Evolutionary conservation across 2,329 filamentous ascomycete genomes (phyloP), one percentile per base, ranked within the genome.

Genomic region (Fusarium caatingaense): DNA sequence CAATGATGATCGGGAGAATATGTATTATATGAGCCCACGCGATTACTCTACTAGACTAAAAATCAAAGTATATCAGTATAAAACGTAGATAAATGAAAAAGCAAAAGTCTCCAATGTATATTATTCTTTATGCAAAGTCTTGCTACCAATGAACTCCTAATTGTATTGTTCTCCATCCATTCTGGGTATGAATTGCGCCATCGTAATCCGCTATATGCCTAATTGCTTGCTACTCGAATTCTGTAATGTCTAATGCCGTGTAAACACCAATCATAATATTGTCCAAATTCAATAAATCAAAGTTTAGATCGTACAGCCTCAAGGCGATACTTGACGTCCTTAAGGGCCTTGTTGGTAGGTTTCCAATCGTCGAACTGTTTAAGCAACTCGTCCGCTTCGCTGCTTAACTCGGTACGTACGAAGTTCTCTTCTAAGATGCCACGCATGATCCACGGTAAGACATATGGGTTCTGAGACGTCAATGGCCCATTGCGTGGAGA

Each of bases 401-500:
- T 81, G 32, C 88, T 88, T 20, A 97, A 82, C 76, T 97, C 92
- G 23, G 89, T 92, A 78, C 92, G 94, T 25, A 98, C 95, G 75
- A 93, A 89, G 20, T 96, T 92, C 78, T 99, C 96, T 78, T 98
- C 96, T 4, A 99, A 82, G 60, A 99, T 82, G 1, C 96, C 96
- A 10, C 96, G 89, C 90, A 99, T 96, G 37, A 96, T 95, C 91
- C 97, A 99, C 0, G 96, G 96, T 16, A 99, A 83, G 58, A 96
- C 91, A 76, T 95, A 98, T 0, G 95, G 95, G 75, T 98, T 98
- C 18, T 90, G 82, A 60, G 87, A 85, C 1, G 81, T 76, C 28
- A 88, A 73, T 68, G 78, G 67, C 2, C 73, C 74, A 8, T 74
- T 70, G 2, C 74, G 72, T 4, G 72, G 64, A 4, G 68, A 50